phyloP scores from a whole-genome alignment of 2,329 filamentous ascomycete species.

The Elsinoe arachidis region DNA sequence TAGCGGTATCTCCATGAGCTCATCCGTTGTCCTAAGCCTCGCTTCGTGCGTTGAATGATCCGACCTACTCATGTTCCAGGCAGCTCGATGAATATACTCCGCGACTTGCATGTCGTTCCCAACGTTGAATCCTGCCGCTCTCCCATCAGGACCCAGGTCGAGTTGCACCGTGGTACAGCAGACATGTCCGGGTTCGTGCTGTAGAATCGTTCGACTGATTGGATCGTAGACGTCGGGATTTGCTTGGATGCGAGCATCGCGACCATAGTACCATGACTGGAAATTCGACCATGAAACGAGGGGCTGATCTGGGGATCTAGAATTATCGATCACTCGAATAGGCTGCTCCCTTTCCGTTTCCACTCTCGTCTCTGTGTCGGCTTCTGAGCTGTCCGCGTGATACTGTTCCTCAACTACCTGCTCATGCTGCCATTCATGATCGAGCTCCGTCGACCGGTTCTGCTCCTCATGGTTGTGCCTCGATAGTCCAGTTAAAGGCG shows the following conservation, averaged over 20 bases:
- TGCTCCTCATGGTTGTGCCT: too few relatives aligned
- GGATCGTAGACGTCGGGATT: neutral
- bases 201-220: neutral
- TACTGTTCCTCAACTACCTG: too few relatives aligned
- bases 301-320: neutral
- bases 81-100: neutral
- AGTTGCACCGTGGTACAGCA: neutral
- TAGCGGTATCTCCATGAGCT: neutral
- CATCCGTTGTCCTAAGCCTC: neutral
- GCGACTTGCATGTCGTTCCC: neutral
- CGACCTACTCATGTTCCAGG: neutral
- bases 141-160: neutral
- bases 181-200: neutral
- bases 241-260: constrained; percentile 1
- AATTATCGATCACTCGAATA: too few relatives aligned
- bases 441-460: too few relatives aligned
- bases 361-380: too few relatives aligned
- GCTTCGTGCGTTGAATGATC: neutral
- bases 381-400: too few relatives aligned
- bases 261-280: neutral
- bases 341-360: too few relatives aligned
- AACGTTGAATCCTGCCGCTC: neutral
- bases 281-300: neutral
- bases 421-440: too few relatives aligned
- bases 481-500: too few relatives aligned